These are phyloP conservation scores for Craspedostauros australis DNA, from an alignment of 108 stramenopile species.

Conservation along the genomic window DNA sequence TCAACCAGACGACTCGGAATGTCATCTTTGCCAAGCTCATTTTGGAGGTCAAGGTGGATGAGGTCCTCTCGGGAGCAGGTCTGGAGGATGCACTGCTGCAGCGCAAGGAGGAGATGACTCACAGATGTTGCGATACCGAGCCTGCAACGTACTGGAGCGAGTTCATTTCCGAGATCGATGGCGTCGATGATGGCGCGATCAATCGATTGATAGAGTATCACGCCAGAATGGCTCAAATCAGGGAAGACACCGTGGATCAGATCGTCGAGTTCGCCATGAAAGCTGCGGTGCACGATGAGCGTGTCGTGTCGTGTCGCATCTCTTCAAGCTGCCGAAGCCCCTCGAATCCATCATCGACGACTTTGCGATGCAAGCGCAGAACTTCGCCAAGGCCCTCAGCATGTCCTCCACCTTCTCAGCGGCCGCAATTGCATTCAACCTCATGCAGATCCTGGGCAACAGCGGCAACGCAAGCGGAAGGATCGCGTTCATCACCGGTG, in stretches of 20 bases:
- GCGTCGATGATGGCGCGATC: background rate
- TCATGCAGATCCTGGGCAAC: background rate
- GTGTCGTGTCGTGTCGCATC: conserved; percentile 21
- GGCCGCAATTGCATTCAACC: conserved; percentile 10
- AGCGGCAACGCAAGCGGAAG: background rate
- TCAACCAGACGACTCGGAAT: background rate
- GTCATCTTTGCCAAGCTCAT: conserved; percentile 18
- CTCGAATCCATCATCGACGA: conserved; percentile 31
- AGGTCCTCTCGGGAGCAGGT: background rate
- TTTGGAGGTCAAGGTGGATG: conserved; percentile 12
- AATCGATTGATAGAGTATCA: conserved; percentile 8
- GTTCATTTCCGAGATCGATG: conserved; percentile 1
- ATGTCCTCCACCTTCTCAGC: conserved; percentile 19
- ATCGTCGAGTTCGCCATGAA: conserved; percentile 22
- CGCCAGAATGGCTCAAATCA: conserved; percentile 9
- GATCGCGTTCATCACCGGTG: conserved; percentile 1
- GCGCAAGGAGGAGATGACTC: conserved; percentile 1
- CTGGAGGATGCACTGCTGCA: conserved; percentile 3
- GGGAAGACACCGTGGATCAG: conserved; percentile 13
- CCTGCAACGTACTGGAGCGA: conserved; percentile 12
- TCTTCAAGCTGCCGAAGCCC: conserved; percentile 36
- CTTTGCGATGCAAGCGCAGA: conserved; percentile 27
- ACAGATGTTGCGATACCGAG: background rate
- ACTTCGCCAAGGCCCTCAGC: conserved; percentile 19
- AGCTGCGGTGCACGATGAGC: conserved; percentile 17